Base-by-base conservation (phyloP, 2,329 filamentous ascomycete genomes). In the Hypoxylon sp. region DNA sequence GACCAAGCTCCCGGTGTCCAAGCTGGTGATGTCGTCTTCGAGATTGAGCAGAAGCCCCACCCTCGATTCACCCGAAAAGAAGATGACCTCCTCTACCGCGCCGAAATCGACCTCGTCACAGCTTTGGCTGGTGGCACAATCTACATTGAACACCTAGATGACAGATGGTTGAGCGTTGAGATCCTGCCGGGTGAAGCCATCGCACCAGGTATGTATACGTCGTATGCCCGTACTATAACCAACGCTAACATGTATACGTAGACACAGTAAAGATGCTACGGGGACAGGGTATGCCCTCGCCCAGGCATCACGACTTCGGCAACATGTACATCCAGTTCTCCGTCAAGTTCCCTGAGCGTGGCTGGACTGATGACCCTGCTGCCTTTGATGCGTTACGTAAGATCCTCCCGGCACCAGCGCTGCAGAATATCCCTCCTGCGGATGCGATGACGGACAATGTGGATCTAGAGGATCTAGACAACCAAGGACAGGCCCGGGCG, bases 11-110 rank as follows among this genome's bases (percentile, higher is more conserved):
- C 96, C 19, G 95, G 94, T 72, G 92, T 97, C 59, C 89, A 97
- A 79, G 92, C 96, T 14, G 96, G 97, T 73, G 97, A 99, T 79
- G 96, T 99, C 64, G 92, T 98, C 70, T 99, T 99, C 79, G 94
- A 98, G 84, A 98, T 99, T 73, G 95, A 98, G 83, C 94, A 98
- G 87, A 99, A 99, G 88, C 94, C 94, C n/a, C 96, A 99, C 81
- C 72, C 91, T 29, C 91, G 96, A 71, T 99, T 99, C 87, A 94
- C 95, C 79, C 92, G 96, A 75, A 97, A 96, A 82, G 94, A 97
- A 31, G 96, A 99, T 79, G 95, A 99, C 77, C 87, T 99, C 17
- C 93, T 98, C 80, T 98, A 95, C 86, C 92, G 96, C 70, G 94
- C 93, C 74, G 94, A 98, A 72, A 97, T 99, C 73, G 96, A 99